These are phyloP conservation scores for Podospora bellae-mahoneyi DNA, from an alignment of 495 filamentous ascomycete species.

Conservation along the genomic window DNA sequence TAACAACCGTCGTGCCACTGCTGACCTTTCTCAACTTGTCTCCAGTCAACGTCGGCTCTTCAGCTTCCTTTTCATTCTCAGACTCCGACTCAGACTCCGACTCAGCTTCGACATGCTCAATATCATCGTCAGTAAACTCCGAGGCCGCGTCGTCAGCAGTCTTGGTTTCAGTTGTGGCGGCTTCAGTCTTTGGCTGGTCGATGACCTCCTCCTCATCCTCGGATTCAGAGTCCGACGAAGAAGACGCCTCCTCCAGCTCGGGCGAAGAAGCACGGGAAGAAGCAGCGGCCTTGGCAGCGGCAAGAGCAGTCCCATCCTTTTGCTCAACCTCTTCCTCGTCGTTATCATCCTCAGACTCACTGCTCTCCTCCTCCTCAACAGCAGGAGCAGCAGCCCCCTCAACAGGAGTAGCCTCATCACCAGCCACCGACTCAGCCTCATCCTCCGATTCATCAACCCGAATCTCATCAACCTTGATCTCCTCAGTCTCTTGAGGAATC, in stretches of 20 bases:
- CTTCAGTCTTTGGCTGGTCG: background rate
- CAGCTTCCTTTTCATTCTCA: background rate
- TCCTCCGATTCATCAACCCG: conserved; percentile 6
- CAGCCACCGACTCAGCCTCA: conserved; percentile 25
- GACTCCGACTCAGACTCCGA: background rate
- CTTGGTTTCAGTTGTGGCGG: background rate
- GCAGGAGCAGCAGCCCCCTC: conserved; percentile 22
- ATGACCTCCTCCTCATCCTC: conserved; percentile 1
- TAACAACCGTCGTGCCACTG: conserved; percentile 48
- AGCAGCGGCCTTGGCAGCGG: conserved; percentile 7
- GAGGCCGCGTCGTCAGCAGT: background rate
- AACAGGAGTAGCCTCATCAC: conserved; percentile 21
- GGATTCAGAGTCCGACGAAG: background rate
- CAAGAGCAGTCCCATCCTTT: background rate
- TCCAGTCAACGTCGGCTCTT: background rate
- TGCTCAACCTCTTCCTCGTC: conserved; percentile 18
- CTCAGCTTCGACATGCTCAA: conserved; percentile 14
- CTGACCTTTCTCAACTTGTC: conserved; percentile 28
- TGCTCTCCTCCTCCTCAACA: conserved; percentile 20
- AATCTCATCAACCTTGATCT: conserved; percentile 1
- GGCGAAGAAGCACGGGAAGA: background rate
- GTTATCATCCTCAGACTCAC: conserved; percentile 19
- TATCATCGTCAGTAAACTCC: conserved; percentile 6
- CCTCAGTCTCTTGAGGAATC: conserved; percentile 14
- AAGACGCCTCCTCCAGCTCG: background rate